A percentile compares a stretch with the other conserved stretches of the same genome.
These are phyloP conservation scores for Sclerotinia minor DNA, from an alignment of 2,329 filamentous ascomycete species.

Conservation along the genomic window DNA sequence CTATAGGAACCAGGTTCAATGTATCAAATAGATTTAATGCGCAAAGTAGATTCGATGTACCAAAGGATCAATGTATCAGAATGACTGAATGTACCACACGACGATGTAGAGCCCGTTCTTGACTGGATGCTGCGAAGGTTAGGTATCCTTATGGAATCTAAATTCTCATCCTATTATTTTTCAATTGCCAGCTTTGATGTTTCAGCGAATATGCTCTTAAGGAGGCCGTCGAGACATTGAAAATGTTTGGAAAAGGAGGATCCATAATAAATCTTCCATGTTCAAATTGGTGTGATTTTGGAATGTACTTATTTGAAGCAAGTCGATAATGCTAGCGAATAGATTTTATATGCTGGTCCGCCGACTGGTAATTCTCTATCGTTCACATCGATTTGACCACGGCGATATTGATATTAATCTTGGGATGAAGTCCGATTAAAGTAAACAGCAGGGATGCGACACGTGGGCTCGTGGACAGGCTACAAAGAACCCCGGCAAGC, in stretches of 20 bases:
- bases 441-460: slow-evolving; percentile 8
- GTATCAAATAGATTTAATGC: background rate
- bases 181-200: background rate
- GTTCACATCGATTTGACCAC: background rate
- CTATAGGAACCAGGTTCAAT: background rate
- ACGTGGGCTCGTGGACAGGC: background rate
- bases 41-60: background rate
- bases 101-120: background rate
- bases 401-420: background rate
- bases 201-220: background rate
- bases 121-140: background rate
- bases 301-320: background rate
- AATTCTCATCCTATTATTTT: background rate
- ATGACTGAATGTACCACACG: background rate
- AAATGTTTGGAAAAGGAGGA: background rate
- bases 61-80: background rate
- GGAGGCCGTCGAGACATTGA: background rate
- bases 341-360: background rate
- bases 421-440: slow-evolving; percentile 12
- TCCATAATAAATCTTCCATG: background rate
- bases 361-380: background rate
- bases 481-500: slow-evolving; percentile 2
- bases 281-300: background rate
- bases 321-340: background rate
- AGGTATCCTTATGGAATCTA: background rate